Evolutionary conservation across 345 rosid genomes (phyloP).

Genomic region (Euphorbia pulcherrima): DNA sequence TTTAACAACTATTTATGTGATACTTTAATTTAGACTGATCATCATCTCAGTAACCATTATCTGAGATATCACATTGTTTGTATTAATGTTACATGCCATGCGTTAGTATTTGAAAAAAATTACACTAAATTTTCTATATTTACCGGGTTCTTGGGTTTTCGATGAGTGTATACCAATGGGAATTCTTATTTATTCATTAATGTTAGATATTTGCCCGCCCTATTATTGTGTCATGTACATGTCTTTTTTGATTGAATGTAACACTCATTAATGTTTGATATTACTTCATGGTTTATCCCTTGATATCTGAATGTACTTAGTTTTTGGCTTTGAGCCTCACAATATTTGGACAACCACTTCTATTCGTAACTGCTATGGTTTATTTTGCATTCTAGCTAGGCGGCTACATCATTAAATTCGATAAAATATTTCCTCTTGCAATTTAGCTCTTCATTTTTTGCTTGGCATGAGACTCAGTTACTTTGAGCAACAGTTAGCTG

Average conservation of each 20-base stretch:
- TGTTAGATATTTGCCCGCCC: background rate
- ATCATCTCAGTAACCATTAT: too few species aligned
- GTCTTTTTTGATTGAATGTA: too few species aligned
- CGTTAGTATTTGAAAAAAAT: background rate
- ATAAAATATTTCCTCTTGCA: slow-evolving; percentile 88
- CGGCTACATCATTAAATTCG: slow-evolving; percentile 80
- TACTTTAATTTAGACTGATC: too few species aligned
- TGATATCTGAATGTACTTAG: background rate
- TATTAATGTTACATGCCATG: background rate
- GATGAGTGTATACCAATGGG: background rate
- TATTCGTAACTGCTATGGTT: background rate
- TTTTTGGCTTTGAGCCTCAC: background rate
- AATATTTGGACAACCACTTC: too few species aligned
- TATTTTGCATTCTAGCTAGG: slow-evolving; percentile 39
- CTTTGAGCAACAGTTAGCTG: slow-evolving; percentile 79
- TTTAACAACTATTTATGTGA: too few species aligned
- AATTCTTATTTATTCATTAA: background rate
- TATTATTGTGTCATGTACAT: background rate
- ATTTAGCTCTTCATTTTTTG: slow-evolving; percentile 81
- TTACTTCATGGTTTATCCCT: too few species aligned
- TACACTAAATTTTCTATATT: background rate
- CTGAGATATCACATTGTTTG: too few species aligned
- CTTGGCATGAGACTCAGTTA: slow-evolving; percentile 96
- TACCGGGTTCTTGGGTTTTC: background rate
- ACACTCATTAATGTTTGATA: too few species aligned